Conservation (phyloP, 352 stramenopile genomes). For the Phytopythium ostracodes region DNA sequence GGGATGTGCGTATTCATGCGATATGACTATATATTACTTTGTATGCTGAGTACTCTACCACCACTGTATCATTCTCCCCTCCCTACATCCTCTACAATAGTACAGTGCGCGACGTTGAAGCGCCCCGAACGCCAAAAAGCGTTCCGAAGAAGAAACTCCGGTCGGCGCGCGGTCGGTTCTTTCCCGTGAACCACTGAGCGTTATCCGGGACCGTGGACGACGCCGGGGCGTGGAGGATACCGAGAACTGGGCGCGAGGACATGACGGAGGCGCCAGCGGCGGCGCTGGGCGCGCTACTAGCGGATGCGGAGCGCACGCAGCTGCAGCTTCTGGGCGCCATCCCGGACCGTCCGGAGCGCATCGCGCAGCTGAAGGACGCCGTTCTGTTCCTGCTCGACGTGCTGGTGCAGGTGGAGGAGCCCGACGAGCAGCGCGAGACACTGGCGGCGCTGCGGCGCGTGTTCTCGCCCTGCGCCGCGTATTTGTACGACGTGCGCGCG, state of each 20-base stretch:
- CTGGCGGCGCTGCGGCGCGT: slow-evolving; percentile 36
- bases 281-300: slow-evolving; percentile 30
- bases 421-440: slow-evolving; percentile 22
- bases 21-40: too few species aligned
- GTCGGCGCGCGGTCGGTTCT: too few species aligned
- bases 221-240: neutral
- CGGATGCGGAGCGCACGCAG: slow-evolving; percentile 35
- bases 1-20: too few species aligned
- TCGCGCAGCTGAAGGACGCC: slow-evolving; percentile 34
- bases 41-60: too few species aligned
- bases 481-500: slow-evolving; percentile 33
- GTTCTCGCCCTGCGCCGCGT: slow-evolving; percentile 29
- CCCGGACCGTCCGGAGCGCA: slow-evolving; percentile 15
- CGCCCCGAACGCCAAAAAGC: too few species aligned
- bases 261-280: neutral
- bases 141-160: too few species aligned
- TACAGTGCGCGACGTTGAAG: too few species aligned
- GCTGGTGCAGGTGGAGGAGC: slow-evolving; percentile 26
- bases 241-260: neutral
- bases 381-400: slow-evolving; percentile 48
- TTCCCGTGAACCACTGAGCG: neutral
- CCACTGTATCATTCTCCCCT: too few species aligned
- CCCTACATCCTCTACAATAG: too few species aligned
- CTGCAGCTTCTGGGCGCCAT: slow-evolving; percentile 26
- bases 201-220: neutral